Percentiles rank a stretch among this genome's conserved stretches.
Conservation (phyloP, 257 asterid genomes). For the Linderniella brevidens region DNA sequence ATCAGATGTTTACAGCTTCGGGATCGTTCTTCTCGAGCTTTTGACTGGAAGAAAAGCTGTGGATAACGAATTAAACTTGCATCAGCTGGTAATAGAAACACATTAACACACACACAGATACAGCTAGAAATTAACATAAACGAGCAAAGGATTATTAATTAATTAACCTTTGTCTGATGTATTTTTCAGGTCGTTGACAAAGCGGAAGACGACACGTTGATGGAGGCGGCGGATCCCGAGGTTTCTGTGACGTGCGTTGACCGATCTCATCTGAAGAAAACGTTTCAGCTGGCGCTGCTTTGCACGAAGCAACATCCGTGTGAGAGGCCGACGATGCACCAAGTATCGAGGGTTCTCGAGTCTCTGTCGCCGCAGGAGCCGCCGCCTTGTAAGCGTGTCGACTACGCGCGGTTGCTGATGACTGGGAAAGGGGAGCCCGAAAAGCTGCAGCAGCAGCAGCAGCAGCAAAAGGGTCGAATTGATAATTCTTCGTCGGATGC, state of each 20-base stretch:
- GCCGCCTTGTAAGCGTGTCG: conserved; percentile 19
- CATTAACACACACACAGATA: neutral
- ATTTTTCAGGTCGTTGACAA: conserved; percentile 50
- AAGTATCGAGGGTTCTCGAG: conserved; percentile 56
- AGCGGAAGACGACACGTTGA: conserved; percentile 67
- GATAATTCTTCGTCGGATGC: conserved; percentile 79
- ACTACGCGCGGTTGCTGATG: conserved; percentile 40
- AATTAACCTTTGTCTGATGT: neutral
- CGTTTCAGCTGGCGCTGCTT: conserved; percentile 75
- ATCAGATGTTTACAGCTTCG: conserved; percentile 92
- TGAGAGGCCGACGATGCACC: conserved; percentile 88
- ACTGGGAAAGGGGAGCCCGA: conserved; percentile 30
- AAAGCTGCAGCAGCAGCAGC: conserved; percentile 13
- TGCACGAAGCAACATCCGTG: conserved; percentile 62
- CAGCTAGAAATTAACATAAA: neutral
- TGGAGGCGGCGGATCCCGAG: conserved; percentile 89
- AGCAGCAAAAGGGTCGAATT: conserved; percentile 22
- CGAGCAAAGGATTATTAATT: neutral
- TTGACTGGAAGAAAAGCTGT: conserved; percentile 86
- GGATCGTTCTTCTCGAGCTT: conserved; percentile 86
- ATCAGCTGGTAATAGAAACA: conserved; percentile 51
- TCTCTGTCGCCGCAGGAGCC: conserved; percentile 41
- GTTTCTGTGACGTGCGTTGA: conserved; percentile 83
- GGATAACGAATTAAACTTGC: conserved; percentile 69
- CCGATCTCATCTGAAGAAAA: conserved; percentile 42